Evolutionary conservation across 139 green algal genomes (phyloP).

Genomic region (Tetraselmis chui): DNA sequence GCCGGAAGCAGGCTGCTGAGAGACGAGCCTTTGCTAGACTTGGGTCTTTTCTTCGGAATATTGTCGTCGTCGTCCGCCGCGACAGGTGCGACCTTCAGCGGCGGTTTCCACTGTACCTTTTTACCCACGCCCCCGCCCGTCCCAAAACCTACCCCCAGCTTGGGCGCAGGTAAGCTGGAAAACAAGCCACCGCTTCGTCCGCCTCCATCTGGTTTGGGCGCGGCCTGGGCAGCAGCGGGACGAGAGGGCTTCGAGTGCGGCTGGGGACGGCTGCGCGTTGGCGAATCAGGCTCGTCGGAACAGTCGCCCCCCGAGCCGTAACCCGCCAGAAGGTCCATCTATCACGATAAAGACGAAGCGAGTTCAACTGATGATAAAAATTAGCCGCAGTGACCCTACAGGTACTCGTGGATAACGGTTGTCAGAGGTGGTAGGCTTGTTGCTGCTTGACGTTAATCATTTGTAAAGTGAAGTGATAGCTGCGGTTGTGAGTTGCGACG

Average conservation of each 20-base stretch:
- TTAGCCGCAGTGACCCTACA: too few species aligned
- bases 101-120: neutral
- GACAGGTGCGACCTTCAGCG: neutral
- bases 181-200: neutral
- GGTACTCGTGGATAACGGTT: too few species aligned
- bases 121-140: neutral
- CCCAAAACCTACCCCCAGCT: neutral
- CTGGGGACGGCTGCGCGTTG: neutral
- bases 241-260: too few species aligned
- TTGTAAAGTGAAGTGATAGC: too few species aligned
- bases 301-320: neutral
- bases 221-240: neutral
- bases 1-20: slow-evolving; percentile 46
- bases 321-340: neutral
- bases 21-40: slow-evolving; percentile 11
- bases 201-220: neutral
- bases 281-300: neutral
- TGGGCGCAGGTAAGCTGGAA: neutral
- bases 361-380: too few species aligned
- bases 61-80: slow-evolving; percentile 1
- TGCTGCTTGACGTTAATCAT: too few species aligned
- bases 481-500: too few species aligned
- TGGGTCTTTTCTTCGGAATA: slow-evolving; percentile 17
- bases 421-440: too few species aligned
- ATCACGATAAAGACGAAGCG: too few species aligned